phyloP scores from a whole-genome alignment of 176 grass and related monocot genomes.

The Phoenix dactylifera region DNA sequence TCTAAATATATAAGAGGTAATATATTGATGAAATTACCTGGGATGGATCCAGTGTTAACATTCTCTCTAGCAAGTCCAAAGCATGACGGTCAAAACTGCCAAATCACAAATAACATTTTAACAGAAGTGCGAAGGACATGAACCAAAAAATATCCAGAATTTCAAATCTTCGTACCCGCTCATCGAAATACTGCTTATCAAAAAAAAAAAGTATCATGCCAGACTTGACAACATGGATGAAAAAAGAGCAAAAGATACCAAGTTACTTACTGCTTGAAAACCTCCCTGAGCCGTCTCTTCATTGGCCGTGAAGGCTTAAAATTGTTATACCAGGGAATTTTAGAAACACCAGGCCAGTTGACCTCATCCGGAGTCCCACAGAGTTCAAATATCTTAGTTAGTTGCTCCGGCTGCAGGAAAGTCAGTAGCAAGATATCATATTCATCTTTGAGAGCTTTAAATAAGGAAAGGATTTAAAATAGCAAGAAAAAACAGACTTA shows the following conservation, averaged over 20 bases:
- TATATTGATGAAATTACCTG: constrained; percentile 28
- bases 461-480: background rate
- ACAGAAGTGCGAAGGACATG: background rate
- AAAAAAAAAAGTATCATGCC: too few species aligned
- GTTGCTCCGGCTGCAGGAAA: constrained; percentile 60
- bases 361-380: constrained; percentile 86
- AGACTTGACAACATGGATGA: too few species aligned
- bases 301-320: constrained; percentile 57
- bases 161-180: too few species aligned
- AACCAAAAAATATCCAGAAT: too few species aligned
- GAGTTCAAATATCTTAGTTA: constrained; percentile 79
- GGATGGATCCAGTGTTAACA: constrained; percentile 70
- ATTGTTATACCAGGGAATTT: constrained; percentile 96
- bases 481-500: background rate
- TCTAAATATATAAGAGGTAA: background rate
- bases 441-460: constrained; percentile 11
- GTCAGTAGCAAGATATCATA: background rate
- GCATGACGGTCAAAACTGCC: constrained; percentile 80
- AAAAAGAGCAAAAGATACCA: too few species aligned
- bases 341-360: constrained; percentile 74
- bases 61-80: constrained; percentile 71
- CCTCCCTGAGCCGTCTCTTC: constrained; percentile 67
- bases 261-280: constrained; percentile 77
- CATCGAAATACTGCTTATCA: too few species aligned
- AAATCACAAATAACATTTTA: constrained; percentile 1